phyloP scores from a whole-genome alignment of 176 grass and related monocot genomes.

The Aegilops bicornis region DNA sequence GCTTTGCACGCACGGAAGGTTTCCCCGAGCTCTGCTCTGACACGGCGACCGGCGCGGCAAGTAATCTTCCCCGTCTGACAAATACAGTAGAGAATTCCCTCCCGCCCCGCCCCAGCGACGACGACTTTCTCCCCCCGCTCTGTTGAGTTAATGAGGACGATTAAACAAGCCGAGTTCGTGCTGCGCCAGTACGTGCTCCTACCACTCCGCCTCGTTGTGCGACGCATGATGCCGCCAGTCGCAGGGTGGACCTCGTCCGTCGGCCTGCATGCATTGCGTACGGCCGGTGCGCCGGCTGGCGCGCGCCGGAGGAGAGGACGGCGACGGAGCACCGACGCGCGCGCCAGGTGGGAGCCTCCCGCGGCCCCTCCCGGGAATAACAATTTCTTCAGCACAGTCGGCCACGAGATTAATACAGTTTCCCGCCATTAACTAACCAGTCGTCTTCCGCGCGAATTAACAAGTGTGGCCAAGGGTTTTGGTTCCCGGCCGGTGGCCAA shows the following conservation, averaged over 20 bases:
- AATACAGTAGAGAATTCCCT: background rate
- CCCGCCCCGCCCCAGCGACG: background rate
- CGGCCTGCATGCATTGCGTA: background rate
- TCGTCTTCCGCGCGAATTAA: background rate
- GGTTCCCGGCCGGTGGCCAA: background rate
- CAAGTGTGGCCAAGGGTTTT: background rate
- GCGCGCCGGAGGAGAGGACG: background rate
- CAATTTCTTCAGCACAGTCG: background rate
- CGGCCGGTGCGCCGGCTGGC: background rate
- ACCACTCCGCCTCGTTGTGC: constrained; percentile 6
- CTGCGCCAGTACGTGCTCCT: background rate
- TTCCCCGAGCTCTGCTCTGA: constrained; percentile 1
- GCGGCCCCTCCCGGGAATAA: background rate
- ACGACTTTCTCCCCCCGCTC: background rate
- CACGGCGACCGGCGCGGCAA: background rate
- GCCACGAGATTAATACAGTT: background rate
- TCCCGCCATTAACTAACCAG: background rate
- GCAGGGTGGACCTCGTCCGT: background rate
- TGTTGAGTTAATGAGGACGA: background rate
- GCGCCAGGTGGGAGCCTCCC: constrained; percentile 19
- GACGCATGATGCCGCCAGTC: constrained; percentile 11
- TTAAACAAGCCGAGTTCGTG: background rate
- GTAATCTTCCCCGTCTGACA: background rate
- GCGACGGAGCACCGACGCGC: constrained; percentile 14
- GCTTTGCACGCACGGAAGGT: constrained; percentile 41